Evolutionary conservation across 345 rosid genomes (phyloP), one percentile per base, ranked within the genome.

Genomic region (Linum tenue): DNA sequence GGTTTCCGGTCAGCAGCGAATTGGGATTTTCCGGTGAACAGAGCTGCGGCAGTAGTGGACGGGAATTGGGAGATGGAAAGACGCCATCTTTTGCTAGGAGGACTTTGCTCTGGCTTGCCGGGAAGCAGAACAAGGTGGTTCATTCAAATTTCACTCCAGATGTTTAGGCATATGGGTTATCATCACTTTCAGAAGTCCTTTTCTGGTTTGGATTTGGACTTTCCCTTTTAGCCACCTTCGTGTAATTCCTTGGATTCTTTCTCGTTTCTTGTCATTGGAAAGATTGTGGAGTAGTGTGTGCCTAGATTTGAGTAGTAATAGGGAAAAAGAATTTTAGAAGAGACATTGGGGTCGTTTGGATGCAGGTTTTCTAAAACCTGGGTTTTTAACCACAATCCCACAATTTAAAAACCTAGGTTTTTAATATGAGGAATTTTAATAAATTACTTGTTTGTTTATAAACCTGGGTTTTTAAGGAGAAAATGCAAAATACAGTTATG

Each of bases 31-130:
- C 69, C 39, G 70, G 70, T 70, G 87, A 75, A 69, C 9, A 63
- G 8, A 68, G 76, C 1, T 55, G 59, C 44, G 85, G 76, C 31
- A 84, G 79, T 42, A 84, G 83, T 65, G 62, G 69, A 51, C 59
- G 69, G 70, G 75, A 75, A 56, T 5, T 76, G 66, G 85, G 79
- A 31, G 83, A 77, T 56, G 67, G 72, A n/a, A 86, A 82, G 72
- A 89, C 96, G 55, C 96, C 97, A 42, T 95, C 99, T 61, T 95
- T 91, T 85, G 89, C 97, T 11, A 87, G 92, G 80, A 91, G 86
- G 77, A 85, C 99, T 69, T 75, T 95, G 77, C 88, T 81, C 70
- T 91, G 99, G 97, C 82, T 95, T 59, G 78, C 82, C 48, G 96
- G 96, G 59, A 83, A 82, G 69, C 99, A 84, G 77, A 95, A 84